These are phyloP conservation scores for Endothia cerciana DNA, from an alignment of 2,329 filamentous ascomycete species.

Conservation along the genomic window DNA sequence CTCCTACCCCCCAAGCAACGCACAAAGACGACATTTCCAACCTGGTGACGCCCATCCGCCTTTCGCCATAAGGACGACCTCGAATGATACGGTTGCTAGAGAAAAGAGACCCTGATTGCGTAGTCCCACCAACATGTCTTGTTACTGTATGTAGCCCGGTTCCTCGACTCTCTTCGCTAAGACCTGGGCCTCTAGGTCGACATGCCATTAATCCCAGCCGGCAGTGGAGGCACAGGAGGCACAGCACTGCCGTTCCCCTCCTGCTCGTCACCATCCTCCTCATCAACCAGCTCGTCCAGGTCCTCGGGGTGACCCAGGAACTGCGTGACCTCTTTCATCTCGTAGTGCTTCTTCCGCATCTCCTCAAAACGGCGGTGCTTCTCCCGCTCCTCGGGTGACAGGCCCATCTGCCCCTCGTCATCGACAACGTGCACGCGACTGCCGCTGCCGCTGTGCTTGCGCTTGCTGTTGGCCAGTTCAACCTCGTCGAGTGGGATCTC, in stretches of 20 bases:
- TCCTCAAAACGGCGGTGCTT: conserved; percentile 93
- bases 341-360: conserved; percentile 94
- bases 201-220: conserved; percentile 39
- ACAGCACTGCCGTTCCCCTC: conserved; percentile 35
- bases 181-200: conserved; percentile 13
- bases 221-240: conserved; percentile 50
- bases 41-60: background rate
- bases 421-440: conserved; percentile 82
- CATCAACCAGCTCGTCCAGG: conserved; percentile 63
- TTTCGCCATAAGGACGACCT: conserved; percentile 2
- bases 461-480: conserved; percentile 19
- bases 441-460: conserved; percentile 37
- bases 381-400: conserved; percentile 75
- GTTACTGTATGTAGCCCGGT: background rate
- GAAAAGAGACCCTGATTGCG: background rate
- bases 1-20: background rate
- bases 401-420: conserved; percentile 62
- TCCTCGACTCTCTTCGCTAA: no score
- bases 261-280: conserved; percentile 53
- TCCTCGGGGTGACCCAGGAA: conserved; percentile 78
- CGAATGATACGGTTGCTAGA: background rate
- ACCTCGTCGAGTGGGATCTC: conserved; percentile 40
- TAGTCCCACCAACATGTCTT: background rate
- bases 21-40: background rate
- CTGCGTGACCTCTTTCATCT: conserved; percentile 94